Base-by-base conservation (phyloP, 352 stramenopile species). In the Elongisporangium senticosum region DNA sequence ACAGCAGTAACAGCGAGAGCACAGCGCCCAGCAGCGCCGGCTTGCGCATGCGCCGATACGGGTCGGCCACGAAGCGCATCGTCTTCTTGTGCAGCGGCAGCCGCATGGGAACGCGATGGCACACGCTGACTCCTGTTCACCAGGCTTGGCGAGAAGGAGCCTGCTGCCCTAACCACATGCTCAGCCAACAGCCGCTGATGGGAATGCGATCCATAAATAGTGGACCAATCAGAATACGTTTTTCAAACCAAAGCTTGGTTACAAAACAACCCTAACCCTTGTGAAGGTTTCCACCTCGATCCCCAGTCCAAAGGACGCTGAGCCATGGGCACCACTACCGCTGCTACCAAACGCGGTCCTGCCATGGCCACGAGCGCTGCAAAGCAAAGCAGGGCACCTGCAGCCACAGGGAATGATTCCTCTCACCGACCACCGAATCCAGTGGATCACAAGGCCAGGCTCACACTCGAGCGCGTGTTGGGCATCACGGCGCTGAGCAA, bases 381-480 rank as follows among this genome's bases (percentile, higher is more conserved):
- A 11, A 7, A 37, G 11, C 33, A 43, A 5, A 43, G 10, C 33
- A 43, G 11, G 33, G 11, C 11, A 15, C 33, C 8, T 15, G 33
- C 11, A 17, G 11, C 11, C 33, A 21, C 6, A 23, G 13, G 33
- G 0, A 43, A 43, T 43, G 33, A 43, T 5, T 6, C 8, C 8
- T 37, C 26, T 7, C n/a, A 19, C 6, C 15, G 19, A 19, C 17
- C 20, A 23, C n/a, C 56, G 7, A 28, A 17, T 17, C 50, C 56
- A 48, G 39, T 22, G 53, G 53, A 43, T n/a, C 22, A 62, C 3
- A 72, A 68, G 49, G 74, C 77, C 15, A 75, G 74, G 14, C 71
- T 95, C n/a, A 92, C 82, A 33, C 66, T 95, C 20, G 85, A 95
- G 79, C 83, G 85, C 49, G 81, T 95, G 56, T 60, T 95, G 54